These are phyloP conservation scores for Triticum aestivum DNA, from an alignment of 176 grass and related monocot genomes.

Conservation along the genomic window DNA sequence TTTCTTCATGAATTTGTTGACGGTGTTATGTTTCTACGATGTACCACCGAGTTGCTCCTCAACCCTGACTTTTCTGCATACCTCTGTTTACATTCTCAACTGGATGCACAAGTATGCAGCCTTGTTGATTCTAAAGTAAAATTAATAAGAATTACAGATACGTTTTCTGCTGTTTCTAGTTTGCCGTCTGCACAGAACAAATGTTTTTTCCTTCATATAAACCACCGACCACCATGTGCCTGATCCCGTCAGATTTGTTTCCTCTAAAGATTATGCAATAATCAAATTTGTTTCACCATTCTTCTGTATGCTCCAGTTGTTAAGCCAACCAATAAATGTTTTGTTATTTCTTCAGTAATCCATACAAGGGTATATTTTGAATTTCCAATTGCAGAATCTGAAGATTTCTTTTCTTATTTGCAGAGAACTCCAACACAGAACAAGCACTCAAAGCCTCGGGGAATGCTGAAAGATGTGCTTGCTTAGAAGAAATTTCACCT, in stretches of 20 bases:
- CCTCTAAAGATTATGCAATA: not conserved
- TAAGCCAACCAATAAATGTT: not conserved
- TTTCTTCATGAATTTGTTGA: not conserved
- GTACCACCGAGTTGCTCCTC: not conserved
- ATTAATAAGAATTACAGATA: not conserved
- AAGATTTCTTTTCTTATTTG: not conserved
- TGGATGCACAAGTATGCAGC: not conserved
- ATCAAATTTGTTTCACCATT: not conserved
- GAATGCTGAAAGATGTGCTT: conserved; percentile 99
- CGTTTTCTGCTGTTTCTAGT: not conserved
- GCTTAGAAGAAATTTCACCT: conserved; percentile 32
- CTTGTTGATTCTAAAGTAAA: not conserved
- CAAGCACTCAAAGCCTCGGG: conserved; percentile 32
- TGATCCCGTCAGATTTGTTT: not conserved
- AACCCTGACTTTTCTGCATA: not conserved
- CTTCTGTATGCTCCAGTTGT: not conserved
- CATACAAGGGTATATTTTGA: not conserved
- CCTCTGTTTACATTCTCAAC: not conserved
- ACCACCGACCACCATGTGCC: not conserved
- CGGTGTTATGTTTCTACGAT: not conserved
- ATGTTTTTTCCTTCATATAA: not conserved
- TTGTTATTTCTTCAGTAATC: not conserved
- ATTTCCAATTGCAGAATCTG: not conserved
- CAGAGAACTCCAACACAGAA: conserved; percentile 1
- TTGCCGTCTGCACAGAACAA: not conserved